Base-by-base conservation (phyloP, 2,329 filamentous ascomycete genomes). In the Pseudocercospora fuligena region DNA sequence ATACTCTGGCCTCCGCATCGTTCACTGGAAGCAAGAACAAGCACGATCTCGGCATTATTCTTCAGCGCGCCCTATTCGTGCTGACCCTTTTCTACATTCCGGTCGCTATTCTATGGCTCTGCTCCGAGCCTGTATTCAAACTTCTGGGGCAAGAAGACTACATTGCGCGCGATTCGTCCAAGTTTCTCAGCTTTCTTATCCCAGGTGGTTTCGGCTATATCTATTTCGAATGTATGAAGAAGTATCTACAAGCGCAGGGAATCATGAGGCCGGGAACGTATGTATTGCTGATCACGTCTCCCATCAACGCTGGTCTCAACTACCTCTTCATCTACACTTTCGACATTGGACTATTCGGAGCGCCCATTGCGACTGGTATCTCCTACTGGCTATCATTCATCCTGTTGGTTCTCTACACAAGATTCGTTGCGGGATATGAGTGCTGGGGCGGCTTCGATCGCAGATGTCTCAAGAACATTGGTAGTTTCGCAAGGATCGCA, bases 301-400 rank as follows among this genome's bases (percentile, higher is more conserved):
- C 87, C 0, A 75, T 88, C 65, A 88, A 87, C 70, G 86, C 84
- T 7, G 81, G 79, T 2, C 77, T 89, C 31, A 89, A 88, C 69
- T 88, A 85, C 69, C 78, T 94, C 29, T 91, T 95, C 78, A 87
- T 94, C 70, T 90, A 96, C 75, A 88, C 83, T 0, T 83, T 93
- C 64, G 81, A 85, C 0, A 80, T 94, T 40, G 92, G 91, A 0
- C 84, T 97, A 0, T 84, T 94, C 49, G 93, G 92, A 8, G 93
- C 92, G 0, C 92, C 93, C 0, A 78, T 97, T 7, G 93, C 93
- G 2, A 95, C 92, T 0, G 91, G 92, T 1, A 89, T 96, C 63
- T 90, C 90, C 1, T 97, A 97, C 82, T 97, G 93, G 93, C 80
- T 89, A 0, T 94, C 92, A 0, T 96, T 97, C 78, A 75, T 90